A percentile compares a stretch with the other conserved stretches of the same genome.
Conservation (phyloP, 805 yeast species). For the Kodamaea sagamina region DNA sequence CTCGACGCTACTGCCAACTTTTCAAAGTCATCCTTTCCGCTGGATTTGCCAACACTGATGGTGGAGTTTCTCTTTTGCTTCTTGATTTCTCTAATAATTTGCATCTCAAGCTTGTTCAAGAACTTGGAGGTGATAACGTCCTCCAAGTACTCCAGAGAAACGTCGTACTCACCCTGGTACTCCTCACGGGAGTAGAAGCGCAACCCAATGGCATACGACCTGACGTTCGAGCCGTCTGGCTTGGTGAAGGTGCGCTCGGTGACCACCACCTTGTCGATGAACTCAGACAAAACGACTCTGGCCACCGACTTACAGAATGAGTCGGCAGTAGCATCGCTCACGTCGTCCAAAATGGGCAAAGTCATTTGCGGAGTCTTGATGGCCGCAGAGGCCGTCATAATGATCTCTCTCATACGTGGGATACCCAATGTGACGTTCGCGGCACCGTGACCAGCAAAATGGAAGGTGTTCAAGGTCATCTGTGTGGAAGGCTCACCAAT, state of each 20-base stretch:
- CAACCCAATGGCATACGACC: slow-evolving; percentile 76
- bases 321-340: slow-evolving; percentile 84
- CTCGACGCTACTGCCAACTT: slow-evolving; percentile 9
- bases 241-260: slow-evolving; percentile 82
- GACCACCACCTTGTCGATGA: slow-evolving; percentile 80
- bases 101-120: slow-evolving; percentile 67
- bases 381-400: slow-evolving; percentile 96
- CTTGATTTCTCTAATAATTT: slow-evolving; percentile 77
- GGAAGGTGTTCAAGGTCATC: slow-evolving; percentile 96
- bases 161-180: slow-evolving; percentile 86
- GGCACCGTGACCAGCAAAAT: slow-evolving; percentile 99
- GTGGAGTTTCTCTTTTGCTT: slow-evolving; percentile 66
- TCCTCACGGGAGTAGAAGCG: slow-evolving; percentile 74
- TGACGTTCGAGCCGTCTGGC: slow-evolving; percentile 47
- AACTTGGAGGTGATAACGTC: slow-evolving; percentile 63
- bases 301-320: slow-evolving; percentile 90
- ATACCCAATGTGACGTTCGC: slow-evolving; percentile 99
- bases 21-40: slow-evolving; percentile 52
- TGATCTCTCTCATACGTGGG: slow-evolving; percentile 99
- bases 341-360: slow-evolving; percentile 77
- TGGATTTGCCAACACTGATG: slow-evolving; percentile 72
- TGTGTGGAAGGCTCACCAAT: slow-evolving; percentile 99
- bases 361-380: slow-evolving; percentile 99
- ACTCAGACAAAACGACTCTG: slow-evolving; percentile 80
- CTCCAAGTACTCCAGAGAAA: slow-evolving; percentile 77